A percentile compares a stretch with the other conserved stretches of the same genome.
Conservation (phyloP, 768 basidiomycete genomes). For the Cystofilobasidium ferigula region DNA sequence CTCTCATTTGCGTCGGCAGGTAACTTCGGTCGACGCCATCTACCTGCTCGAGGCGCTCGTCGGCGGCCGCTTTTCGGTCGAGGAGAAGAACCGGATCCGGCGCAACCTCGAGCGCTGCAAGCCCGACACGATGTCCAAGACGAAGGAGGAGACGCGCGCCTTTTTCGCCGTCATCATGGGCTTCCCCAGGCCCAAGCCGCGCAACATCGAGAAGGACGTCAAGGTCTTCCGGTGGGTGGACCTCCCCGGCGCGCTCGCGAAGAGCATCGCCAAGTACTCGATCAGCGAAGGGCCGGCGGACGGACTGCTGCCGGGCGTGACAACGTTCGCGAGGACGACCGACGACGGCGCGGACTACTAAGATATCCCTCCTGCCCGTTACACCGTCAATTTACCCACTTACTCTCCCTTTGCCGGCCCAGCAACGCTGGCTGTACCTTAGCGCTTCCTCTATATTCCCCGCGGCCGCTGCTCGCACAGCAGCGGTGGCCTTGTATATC, state of each 20-base stretch:
- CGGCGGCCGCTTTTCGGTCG: slow-evolving; percentile 68
- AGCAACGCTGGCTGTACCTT: too few relatives aligned
- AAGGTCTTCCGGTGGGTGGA: slow-evolving; percentile 39
- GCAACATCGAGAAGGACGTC: slow-evolving; percentile 95
- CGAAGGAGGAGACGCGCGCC: slow-evolving; percentile 62
- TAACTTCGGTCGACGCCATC: slow-evolving; percentile 93
- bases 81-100: slow-evolving; percentile 93
- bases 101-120: slow-evolving; percentile 86
- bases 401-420: too few relatives aligned
- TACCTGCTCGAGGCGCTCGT: slow-evolving; percentile 73
- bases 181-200: slow-evolving; percentile 82
- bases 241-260: slow-evolving; percentile 3
- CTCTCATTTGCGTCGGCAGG: slow-evolving; percentile 32
- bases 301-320: not conserved
- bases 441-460: too few relatives aligned
- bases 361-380: not conserved
- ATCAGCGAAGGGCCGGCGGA: not conserved
- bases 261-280: slow-evolving; percentile 1
- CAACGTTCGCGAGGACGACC: not conserved
- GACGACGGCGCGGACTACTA: not conserved
- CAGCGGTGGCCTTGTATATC: too few relatives aligned
- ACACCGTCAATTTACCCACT: too few relatives aligned
- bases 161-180: slow-evolving; percentile 96
- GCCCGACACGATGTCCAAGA: slow-evolving; percentile 82
- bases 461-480: too few relatives aligned